Evolutionary conservation across 2,329 filamentous ascomycete genomes (phyloP), one percentile per base, ranked within the genome.

Genomic region (Cladosporium halotolerans): DNA sequence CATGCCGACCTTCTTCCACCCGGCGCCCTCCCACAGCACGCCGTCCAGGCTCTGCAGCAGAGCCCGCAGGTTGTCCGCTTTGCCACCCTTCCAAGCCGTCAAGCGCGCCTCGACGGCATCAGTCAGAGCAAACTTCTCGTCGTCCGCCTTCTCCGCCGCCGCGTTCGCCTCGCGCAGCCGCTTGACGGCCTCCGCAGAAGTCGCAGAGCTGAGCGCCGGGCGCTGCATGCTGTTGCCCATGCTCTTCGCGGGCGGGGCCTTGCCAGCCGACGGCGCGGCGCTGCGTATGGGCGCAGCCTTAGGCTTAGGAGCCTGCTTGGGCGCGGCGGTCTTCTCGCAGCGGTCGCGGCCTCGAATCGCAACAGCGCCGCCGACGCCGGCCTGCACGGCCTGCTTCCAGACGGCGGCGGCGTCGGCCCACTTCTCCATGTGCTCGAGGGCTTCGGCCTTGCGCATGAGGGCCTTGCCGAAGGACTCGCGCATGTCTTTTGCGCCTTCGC

Each of bases 1-100:
- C 82, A 99, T 83, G 32, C 89, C 90, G 53, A 97, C 85, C 76
- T 95, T 96, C 76, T 96, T 96, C 93, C 93, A 99, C 3, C 89
- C 90, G 58, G 89, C 89, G 40, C 85, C 85, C 58, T 89, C 84
- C 93, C 93, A 99, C 28, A 99, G 78, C 28, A 99, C 90, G 38
- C 79, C 81, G 65, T 99, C 92, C 62, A 99, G 70, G 63, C 89
- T 95, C 3, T 86, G 88, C 36, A 99, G 73, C 46, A 99, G 74
- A 0, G 92, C 93, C 6, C 93, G 83, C 44, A 99, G 71, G 68
- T 99, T 99, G 59, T 96, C 92, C 53, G 89, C 79, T 73, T 97
- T 97, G 3, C 91, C 91, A 50, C 89, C 87, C 56, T 89, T 86
- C 93, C 93, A 99, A 1, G 83, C 76, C 0, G 81, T 76, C 23